phyloP scores from a whole-genome alignment of 148 eudicot genomes.

The Rhododendron ovatum region DNA sequence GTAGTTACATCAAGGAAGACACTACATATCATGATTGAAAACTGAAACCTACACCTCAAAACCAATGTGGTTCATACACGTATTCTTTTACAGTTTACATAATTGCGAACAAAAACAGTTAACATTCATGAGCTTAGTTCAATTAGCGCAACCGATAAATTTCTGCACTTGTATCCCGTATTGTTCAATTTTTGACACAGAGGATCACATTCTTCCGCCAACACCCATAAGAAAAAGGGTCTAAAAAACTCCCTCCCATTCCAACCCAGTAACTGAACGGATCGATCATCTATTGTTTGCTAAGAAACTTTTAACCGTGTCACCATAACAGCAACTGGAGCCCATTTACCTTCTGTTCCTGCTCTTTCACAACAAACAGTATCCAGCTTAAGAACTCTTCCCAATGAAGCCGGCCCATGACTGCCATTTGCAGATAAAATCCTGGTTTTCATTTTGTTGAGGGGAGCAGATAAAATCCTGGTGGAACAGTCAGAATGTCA shows the following conservation, averaged over 20 bases:
- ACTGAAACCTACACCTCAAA: background rate
- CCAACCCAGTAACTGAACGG: background rate
- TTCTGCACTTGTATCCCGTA: background rate
- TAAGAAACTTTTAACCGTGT: background rate
- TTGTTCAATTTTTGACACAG: background rate
- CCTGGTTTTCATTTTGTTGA: background rate
- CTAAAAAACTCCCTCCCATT: background rate
- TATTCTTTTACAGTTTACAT: background rate
- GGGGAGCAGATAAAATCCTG: background rate
- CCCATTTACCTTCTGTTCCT: background rate
- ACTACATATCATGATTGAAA: background rate
- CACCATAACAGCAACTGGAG: background rate
- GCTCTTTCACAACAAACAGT: background rate
- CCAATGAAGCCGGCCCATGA: background rate
- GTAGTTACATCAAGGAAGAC: background rate
- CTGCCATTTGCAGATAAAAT: background rate
- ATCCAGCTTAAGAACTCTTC: background rate
- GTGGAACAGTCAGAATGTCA: background rate
- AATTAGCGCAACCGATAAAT: background rate
- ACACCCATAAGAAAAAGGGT: background rate
- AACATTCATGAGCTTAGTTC: background rate
- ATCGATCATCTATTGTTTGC: background rate
- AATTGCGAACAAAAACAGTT: background rate
- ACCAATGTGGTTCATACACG: background rate
- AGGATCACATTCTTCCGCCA: background rate